Conservation (phyloP, 1,284 basidiomycete species). For the Ganoderma lingzhi region DNA sequence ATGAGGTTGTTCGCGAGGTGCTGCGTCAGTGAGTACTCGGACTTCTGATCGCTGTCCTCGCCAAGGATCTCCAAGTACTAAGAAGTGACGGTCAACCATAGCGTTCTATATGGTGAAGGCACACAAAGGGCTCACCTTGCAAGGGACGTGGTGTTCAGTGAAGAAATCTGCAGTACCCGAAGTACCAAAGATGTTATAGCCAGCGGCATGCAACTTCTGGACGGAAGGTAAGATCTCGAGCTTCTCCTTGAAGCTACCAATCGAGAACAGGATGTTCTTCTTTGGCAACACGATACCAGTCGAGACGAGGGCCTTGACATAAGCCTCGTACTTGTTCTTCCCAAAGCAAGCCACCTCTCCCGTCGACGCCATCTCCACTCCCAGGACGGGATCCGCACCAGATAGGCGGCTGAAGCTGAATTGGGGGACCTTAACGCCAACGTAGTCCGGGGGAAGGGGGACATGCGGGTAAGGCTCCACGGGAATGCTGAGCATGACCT, state of each 20-base stretch:
- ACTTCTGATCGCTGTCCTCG: conserved; percentile 86
- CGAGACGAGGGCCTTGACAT: conserved; percentile 96
- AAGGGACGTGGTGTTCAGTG: conserved; percentile 84
- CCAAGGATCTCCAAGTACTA: conserved; percentile 89
- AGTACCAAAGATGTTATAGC: conserved; percentile 97
- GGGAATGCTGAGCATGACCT: conserved; percentile 94
- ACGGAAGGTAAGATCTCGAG: conserved; percentile 95
- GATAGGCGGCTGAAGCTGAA: conserved; percentile 97
- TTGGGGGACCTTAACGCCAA: conserved; percentile 98
- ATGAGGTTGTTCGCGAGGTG: conserved; percentile 96
- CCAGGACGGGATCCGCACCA: conserved; percentile 97
- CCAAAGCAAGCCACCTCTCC: conserved; percentile 99
- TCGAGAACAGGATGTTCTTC: conserved; percentile 94
- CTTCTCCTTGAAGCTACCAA: conserved; percentile 98
- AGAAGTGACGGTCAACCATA: conserved; percentile 11
- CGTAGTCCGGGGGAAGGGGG: conserved; percentile 90
- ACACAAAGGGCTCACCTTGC: conserved; percentile 66
- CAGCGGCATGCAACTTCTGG: conserved; percentile 94
- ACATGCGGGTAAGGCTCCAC: conserved; percentile 92
- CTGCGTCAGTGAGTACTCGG: conserved; percentile 94
- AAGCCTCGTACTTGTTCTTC: conserved; percentile 97
- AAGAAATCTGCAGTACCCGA: conserved; percentile 97
- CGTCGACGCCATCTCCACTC: conserved; percentile 99
- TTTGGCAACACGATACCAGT: conserved; percentile 95
- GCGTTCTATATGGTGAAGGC: neutral